Percentiles rank a stretch among this genome's conserved stretches.
These are phyloP conservation scores for Neofusicoccum kwambonambiense DNA, from an alignment of 2,329 filamentous ascomycete genomes.

Conservation along the genomic window DNA sequence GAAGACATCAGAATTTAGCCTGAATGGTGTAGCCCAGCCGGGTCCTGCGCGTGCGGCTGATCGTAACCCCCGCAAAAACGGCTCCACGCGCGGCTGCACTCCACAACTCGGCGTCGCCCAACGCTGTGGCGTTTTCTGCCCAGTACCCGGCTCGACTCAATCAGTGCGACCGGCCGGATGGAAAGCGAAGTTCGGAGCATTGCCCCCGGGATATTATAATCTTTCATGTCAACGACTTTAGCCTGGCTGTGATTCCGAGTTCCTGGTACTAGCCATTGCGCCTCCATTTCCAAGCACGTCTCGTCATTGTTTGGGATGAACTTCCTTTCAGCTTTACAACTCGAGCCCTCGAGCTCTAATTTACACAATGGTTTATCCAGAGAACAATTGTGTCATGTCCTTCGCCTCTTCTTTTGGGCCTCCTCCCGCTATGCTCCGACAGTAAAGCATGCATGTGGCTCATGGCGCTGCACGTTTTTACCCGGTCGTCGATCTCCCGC, in stretches of 20 bases:
- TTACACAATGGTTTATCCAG: no score
- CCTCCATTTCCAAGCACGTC: no score
- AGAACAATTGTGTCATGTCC: not conserved
- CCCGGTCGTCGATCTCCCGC: slow-evolving; percentile 3
- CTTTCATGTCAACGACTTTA: not conserved
- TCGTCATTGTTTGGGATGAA: no score
- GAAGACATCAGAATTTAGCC: not conserved
- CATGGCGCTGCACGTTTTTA: not conserved
- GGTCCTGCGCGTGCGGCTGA: not conserved
- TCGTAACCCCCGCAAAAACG: not conserved
- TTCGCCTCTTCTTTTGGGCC: not conserved
- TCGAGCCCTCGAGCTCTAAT: no score
- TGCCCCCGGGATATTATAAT: not conserved
- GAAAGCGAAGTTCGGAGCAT: not conserved
- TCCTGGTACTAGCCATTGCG: not conserved
- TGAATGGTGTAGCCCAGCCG: not conserved
- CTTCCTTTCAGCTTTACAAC: no score
- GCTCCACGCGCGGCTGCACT: not conserved
- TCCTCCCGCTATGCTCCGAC: not conserved
- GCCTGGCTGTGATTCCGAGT: not conserved
- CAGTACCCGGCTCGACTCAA: no score
- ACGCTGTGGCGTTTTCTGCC: not conserved
- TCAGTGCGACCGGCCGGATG: not conserved
- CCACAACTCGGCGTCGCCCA: not conserved
- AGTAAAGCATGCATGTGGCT: not conserved